Percentiles rank a stretch among this genome's conserved stretches.
Conservation (phyloP, 441 rosid genomes). For the Melastoma candidum region DNA sequence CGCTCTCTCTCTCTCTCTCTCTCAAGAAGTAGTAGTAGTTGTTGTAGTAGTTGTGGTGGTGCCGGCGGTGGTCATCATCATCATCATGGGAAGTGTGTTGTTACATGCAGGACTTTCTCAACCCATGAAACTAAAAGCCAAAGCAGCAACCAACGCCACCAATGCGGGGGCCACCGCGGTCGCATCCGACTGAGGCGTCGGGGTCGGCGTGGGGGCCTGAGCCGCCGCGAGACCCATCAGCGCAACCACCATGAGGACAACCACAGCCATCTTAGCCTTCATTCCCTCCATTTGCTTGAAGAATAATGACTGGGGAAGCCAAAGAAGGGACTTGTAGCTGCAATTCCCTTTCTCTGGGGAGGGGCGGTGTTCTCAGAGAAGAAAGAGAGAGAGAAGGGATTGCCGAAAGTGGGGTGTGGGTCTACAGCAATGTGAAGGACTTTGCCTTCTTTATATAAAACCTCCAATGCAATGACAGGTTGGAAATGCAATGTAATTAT, state of each 20-base stretch:
- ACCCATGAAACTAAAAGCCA: conserved; percentile 39
- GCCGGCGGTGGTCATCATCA: too few relatives aligned
- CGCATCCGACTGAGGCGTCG: conserved; percentile 59
- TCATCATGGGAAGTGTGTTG: too few relatives aligned
- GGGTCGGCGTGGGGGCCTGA: conserved; percentile 56
- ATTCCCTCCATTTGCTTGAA: conserved; percentile 37
- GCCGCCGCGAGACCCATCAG: conserved; percentile 36
- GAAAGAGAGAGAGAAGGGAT: too few relatives aligned
- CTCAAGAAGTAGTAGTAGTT: too few relatives aligned
- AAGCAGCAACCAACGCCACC: conserved; percentile 42
- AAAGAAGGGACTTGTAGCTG: background rate
- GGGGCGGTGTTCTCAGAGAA: background rate
- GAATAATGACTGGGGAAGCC: background rate
- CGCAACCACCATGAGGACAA: conserved; percentile 27
- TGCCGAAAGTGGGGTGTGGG: too few relatives aligned
- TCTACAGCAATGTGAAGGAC: too few relatives aligned
- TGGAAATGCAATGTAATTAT: too few relatives aligned
- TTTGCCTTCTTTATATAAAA: too few relatives aligned
- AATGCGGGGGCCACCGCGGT: conserved; percentile 39
- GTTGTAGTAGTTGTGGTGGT: too few relatives aligned
- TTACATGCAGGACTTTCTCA: conserved; percentile 11
- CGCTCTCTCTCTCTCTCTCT: too few relatives aligned
- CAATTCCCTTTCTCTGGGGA: background rate
- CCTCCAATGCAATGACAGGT: too few relatives aligned
- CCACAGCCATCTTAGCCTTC: conserved; percentile 41